These are phyloP conservation scores for Vitis labrusca DNA, from an alignment of 164 flowering plant genomes.

Conservation along the genomic window DNA sequence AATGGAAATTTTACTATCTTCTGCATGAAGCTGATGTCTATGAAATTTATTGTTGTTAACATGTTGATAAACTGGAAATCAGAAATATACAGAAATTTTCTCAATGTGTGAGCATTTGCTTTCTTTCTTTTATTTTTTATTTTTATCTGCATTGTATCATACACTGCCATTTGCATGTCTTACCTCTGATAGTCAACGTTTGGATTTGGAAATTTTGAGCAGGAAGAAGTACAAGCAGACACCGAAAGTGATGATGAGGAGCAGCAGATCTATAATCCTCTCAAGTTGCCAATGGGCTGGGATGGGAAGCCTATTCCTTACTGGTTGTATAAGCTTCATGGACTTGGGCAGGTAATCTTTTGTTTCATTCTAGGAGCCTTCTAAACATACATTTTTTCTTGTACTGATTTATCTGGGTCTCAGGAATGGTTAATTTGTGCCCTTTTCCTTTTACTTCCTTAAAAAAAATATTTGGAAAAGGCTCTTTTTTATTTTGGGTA, in stretches of 20 bases:
- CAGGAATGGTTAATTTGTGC: not conserved
- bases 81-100: too few species aligned
- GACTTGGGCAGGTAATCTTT: constrained; percentile 86
- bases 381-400: not conserved
- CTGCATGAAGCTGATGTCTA: too few species aligned
- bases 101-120: too few species aligned
- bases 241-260: constrained; percentile 97
- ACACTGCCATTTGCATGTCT: too few species aligned
- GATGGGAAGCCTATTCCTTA: constrained; percentile 99
- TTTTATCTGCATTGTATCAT: too few species aligned
- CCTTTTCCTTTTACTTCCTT: too few species aligned
- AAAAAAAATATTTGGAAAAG: too few species aligned
- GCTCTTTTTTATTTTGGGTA: too few species aligned
- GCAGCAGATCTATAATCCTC: constrained; percentile 95
- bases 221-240: constrained; percentile 93
- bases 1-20: too few species aligned
- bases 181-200: not conserved
- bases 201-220: constrained; percentile 19
- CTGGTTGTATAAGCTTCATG: constrained; percentile 99
- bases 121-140: too few species aligned
- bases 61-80: too few species aligned
- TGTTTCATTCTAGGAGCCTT: constrained; percentile 1
- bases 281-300: constrained; percentile 98
- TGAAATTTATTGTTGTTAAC: too few species aligned
- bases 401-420: not conserved